These are phyloP conservation scores for Glycine latifolia DNA, from an alignment of 306 rosid species.

Conservation along the genomic window DNA sequence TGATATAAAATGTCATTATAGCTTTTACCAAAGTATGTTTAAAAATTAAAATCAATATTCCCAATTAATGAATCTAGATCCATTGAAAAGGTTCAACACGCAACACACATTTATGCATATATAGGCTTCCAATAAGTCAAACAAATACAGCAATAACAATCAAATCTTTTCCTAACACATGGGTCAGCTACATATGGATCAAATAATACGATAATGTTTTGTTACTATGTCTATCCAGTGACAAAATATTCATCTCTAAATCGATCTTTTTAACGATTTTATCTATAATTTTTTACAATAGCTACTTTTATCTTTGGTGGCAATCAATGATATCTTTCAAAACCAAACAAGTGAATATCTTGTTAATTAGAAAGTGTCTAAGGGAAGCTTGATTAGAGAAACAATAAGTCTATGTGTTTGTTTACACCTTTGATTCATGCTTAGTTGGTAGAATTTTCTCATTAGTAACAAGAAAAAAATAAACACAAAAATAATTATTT, in stretches of 20 bases:
- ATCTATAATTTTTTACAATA: background rate
- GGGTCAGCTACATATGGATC: too few relatives aligned
- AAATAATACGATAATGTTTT: background rate
- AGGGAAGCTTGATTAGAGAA: background rate
- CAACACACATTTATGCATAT: too few relatives aligned
- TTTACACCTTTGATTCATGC: background rate
- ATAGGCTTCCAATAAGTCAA: background rate
- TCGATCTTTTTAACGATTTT: background rate
- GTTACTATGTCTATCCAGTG: too few relatives aligned
- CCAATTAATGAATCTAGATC: too few relatives aligned
- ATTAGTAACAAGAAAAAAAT: background rate
- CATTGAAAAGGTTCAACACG: too few relatives aligned
- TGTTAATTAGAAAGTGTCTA: background rate
- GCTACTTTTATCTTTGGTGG: background rate
- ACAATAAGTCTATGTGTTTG: background rate
- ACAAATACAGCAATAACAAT: background rate
- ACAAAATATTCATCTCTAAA: background rate
- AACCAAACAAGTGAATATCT: background rate
- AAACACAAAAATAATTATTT: background rate
- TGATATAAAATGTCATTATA: constrained; percentile 19
- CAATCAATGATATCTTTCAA: background rate
- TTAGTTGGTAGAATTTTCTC: background rate
- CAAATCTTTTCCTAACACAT: background rate
- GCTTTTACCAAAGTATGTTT: constrained; percentile 29
- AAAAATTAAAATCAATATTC: constrained; percentile 42